Conservation (phyloP, 2,329 filamentous ascomycete genomes). For the Alternaria angustiovoidea region DNA sequence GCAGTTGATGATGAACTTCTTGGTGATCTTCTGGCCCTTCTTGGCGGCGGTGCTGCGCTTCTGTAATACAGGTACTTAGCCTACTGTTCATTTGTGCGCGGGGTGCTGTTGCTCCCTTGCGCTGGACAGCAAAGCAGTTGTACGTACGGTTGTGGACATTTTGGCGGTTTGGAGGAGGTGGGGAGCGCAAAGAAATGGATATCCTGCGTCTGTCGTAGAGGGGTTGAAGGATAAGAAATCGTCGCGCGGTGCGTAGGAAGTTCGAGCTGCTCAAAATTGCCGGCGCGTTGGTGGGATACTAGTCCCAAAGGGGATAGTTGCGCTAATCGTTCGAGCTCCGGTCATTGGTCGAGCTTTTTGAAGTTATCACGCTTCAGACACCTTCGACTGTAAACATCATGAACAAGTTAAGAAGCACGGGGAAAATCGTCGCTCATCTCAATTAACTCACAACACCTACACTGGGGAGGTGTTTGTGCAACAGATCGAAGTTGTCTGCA, state of each 20-base stretch:
- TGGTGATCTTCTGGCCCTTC: constrained; percentile 76
- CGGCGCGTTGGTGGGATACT: constrained; percentile 12
- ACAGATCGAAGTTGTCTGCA: not conserved
- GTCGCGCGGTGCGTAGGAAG: constrained; percentile 5
- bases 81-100: constrained; percentile 76
- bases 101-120: constrained; percentile 23
- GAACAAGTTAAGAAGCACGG: not conserved
- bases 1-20: constrained; percentile 99
- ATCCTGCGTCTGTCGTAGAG: constrained; percentile 74
- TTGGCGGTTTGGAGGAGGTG: constrained; percentile 56
- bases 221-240: constrained; percentile 12
- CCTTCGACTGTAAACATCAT: not conserved
- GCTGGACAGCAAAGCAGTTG: constrained; percentile 95
- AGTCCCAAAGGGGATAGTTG: constrained; percentile 6
- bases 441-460: not conserved
- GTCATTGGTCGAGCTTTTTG: not conserved
- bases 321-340: constrained; percentile 5
- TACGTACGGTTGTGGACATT: constrained; percentile 94
- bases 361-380: not conserved
- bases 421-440: not conserved
- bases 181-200: constrained; percentile 81
- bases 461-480: not conserved
- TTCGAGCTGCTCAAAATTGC: constrained; percentile 16
- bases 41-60: constrained; percentile 57
- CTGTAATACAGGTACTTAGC: constrained; percentile 77